These are phyloP conservation scores for Narthecium ossifragum DNA, from an alignment of 106 monocot genomes.

Conservation along the genomic window DNA sequence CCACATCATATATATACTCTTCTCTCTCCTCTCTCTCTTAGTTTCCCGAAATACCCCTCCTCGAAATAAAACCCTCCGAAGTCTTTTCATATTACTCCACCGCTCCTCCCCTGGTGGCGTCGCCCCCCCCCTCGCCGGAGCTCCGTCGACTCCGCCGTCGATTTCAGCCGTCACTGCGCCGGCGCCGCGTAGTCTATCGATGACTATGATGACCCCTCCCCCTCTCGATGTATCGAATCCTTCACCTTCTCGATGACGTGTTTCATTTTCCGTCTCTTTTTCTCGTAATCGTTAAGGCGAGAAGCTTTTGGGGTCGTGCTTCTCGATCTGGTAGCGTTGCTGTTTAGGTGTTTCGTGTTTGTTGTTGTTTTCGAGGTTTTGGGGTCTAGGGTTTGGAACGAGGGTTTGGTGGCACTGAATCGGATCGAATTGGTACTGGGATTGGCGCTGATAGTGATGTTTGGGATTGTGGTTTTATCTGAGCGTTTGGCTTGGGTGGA, in stretches of 20 bases:
- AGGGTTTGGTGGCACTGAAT: conserved; percentile 1
- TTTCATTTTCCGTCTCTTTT: background rate
- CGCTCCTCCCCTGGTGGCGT: background rate
- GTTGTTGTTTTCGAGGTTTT: background rate
- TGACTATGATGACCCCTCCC: conserved; percentile 56
- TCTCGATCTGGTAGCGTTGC: background rate
- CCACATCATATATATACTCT: too few relatives aligned
- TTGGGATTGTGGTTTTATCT: background rate
- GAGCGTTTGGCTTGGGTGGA: background rate
- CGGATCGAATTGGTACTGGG: background rate
- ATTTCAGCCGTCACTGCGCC: conserved; percentile 3
- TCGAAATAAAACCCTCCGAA: conserved; percentile 6
- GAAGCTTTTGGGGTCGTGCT: background rate
- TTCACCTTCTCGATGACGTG: background rate
- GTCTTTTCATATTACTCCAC: background rate
- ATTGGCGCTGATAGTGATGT: background rate
- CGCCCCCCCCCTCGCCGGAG: conserved; percentile 3
- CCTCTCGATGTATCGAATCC: conserved; percentile 30
- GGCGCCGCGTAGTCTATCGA: background rate
- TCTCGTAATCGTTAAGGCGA: background rate
- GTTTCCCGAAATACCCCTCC: conserved; percentile 15
- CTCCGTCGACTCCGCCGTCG: background rate
- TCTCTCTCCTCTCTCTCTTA: background rate
- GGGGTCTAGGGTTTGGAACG: background rate
- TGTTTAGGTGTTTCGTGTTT: background rate